Evolutionary conservation across 2,329 filamentous ascomycete genomes (phyloP), one percentile per base, ranked within the genome.

Genomic region (Pseudogymnoascus sp.): DNA sequence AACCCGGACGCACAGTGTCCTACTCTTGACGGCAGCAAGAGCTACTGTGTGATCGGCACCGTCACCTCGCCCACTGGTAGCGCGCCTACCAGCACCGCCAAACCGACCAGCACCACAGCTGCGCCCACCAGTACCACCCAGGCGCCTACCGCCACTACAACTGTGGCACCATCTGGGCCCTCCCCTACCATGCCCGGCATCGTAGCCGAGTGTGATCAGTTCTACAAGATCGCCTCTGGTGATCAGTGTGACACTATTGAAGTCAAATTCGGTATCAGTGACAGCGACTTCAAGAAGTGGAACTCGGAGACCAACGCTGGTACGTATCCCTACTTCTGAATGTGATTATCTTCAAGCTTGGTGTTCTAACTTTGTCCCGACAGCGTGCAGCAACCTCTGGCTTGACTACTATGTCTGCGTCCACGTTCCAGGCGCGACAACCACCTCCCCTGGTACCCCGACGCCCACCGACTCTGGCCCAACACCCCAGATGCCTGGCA

Each of bases 1-100:
- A 73, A 72, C 65, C 71, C 71, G 3, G 67, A 68, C 40, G 63
- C 69, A 28, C 63, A 66, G 21, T 73, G 69, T 34, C 65, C 68
- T 34, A 61, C 65, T 42, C 64, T 73, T 38, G 66, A 65, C 6
- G 38, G 42, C 49, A 61, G 62, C 46, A 64, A 63, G 38, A 42
- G 56, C 21, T 70, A 70, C 65, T 70, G 68, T 38, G 67, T 70
- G 60, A 62, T 69, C 34, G 68, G 68, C 62, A 63, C 43, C n/a
- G 65, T 63, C 36, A 62, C 65, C 38, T 36, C 64, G 3, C 61
- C 28, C 28, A 31, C 62, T 38, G 60, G 43, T n/a, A 66, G 28
- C 28, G 28, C 53, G 12, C 28, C 53, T 34, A 59, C 53, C n/a
- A 37, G 28, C 28, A 31, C 28, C 28, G 28, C 8, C 8, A 31